Evolutionary conservation across 2,329 filamentous ascomycete genomes (phyloP).

Genomic region (Aureobasidium sp.): DNA sequence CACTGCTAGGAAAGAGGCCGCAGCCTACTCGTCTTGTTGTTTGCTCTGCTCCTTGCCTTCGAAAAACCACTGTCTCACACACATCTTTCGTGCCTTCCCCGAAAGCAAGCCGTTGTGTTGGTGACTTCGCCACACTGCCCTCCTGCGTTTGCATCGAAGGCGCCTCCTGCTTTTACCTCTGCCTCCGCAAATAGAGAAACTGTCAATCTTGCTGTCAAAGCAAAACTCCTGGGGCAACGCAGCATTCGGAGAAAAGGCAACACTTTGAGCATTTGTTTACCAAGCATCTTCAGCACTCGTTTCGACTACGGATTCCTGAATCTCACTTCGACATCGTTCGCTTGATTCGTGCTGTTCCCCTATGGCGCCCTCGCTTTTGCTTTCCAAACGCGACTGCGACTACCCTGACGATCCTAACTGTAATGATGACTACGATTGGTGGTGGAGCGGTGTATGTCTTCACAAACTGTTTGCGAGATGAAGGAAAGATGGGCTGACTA

Average conservation of each 20-base stretch:
- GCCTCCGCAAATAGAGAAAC: neutral
- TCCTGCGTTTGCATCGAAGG: neutral
- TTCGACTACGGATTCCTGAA: neutral
- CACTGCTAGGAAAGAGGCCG: neutral
- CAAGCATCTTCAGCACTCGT: neutral
- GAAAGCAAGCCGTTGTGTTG: neutral
- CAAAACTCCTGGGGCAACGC: slow-evolving; percentile 1
- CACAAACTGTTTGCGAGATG: neutral
- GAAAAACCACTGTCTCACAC: neutral
- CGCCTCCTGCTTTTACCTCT: neutral
- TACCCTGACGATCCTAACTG: neutral
- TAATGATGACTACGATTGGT: neutral
- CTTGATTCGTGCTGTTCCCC: neutral
- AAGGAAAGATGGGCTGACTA: neutral
- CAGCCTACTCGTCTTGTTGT: neutral
- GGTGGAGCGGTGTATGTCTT: slow-evolving; percentile 2
- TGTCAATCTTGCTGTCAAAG: neutral
- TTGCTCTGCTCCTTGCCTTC: neutral
- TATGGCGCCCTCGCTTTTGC: neutral
- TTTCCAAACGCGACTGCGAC: neutral
- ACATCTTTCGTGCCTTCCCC: neutral
- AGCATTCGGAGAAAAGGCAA: neutral
- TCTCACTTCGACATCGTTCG: neutral
- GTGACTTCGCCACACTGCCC: neutral
- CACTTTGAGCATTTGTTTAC: neutral